Evolutionary conservation across 31 red algal genomes (phyloP), one percentile per base, ranked within the genome.

Genomic region (Bonnemaisonia californica): DNA sequence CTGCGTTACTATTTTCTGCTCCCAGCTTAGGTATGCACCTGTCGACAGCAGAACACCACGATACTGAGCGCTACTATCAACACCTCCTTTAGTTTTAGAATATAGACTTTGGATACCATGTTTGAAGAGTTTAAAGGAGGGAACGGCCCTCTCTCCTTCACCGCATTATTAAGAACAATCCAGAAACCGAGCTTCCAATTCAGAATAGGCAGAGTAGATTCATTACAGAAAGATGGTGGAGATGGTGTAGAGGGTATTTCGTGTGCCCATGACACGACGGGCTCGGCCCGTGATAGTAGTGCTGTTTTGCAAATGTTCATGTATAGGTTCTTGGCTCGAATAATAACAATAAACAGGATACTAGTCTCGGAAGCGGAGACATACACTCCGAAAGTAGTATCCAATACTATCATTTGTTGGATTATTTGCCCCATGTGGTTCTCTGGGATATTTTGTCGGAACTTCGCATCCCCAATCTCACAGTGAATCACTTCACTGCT

Each of bases 1-100:
- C 42, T 33, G 68, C 23, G 11, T 39, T 40, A 71, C 68, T 12
- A 71, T 9, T 23, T 71, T 71, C 42, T 71, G 68, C 36, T 71
- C 68, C 68, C 16, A 71, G 36, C 42, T 71, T n/a, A 71, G 27
- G 11, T 5, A 12, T 40, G 68, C 36, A 71, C 11, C 13, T 40
- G 68, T 18, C 9, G 68, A 41, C 34, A 5, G 36, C 42, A 71
- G 42, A 40, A 41, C 24, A 8, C 33, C 68, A 34, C 33, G 27
- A 37, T 34, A 34, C 24, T 71, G 19, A 41, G 68, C 42, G 9
- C 26, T 40, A 5, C 68, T 37, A 71, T 40, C 42, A n/a, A n/a
- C n/a, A n/a, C n/a, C n/a, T n/a, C n/a, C n/a, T n/a, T n/a, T n/a
- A n/a, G n/a, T n/a, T n/a, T 41, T 33, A 18, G 28, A 40, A 40